Base-by-base conservation (phyloP, 2,329 filamentous ascomycete genomes). In the Thielaviopsis euricoi region DNA sequence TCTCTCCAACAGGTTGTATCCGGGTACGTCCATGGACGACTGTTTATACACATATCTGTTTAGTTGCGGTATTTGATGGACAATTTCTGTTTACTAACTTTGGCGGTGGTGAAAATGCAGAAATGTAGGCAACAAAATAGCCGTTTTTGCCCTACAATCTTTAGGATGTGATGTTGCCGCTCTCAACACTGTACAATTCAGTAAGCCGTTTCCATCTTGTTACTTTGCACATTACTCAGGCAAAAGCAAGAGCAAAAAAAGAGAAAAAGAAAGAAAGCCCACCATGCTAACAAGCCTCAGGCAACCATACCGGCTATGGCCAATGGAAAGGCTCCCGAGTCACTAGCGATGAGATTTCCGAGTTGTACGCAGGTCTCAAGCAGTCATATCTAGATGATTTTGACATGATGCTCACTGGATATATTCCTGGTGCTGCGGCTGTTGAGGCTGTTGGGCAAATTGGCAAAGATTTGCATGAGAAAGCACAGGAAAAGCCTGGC, bases 101-200 rank as follows among this genome's bases (percentile, higher is more conserved):
- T 3, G 2, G 43, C 21, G 43, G n/a, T 17, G 12, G 3, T 19
- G 3, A 40, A 40, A 5, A 6, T 46, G 15, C 43, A 60, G 93
- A 68, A 91, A 96, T 78, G 93, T 98, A 64, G 93, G 93, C 55
- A 98, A 98, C 70, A 95, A 91, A 66, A 95, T 98, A 76, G 90
- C 90, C 49, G 89, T 89, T 1, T 94, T 95, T 67, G 88, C 90
- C 63, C 85, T 98, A 78, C 91, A 98, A 70, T 86, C 87, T 0
- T 74, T 98, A 55, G 93, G 93, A 53, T 96, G 89, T 67, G 91
- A 98, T 66, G 91, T 96, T 6, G 86, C 89, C 9, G 88, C 89
- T 2, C 78, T 98, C 65, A 96, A 98, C 69, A 98, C 93, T 0
- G 93, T 98, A 6, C 87, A 98, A 66, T 98, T 96, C 74, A 97